Evolutionary conservation across 106 monocot genomes (phyloP).

Genomic region (Alisma plantagoaquatica): DNA sequence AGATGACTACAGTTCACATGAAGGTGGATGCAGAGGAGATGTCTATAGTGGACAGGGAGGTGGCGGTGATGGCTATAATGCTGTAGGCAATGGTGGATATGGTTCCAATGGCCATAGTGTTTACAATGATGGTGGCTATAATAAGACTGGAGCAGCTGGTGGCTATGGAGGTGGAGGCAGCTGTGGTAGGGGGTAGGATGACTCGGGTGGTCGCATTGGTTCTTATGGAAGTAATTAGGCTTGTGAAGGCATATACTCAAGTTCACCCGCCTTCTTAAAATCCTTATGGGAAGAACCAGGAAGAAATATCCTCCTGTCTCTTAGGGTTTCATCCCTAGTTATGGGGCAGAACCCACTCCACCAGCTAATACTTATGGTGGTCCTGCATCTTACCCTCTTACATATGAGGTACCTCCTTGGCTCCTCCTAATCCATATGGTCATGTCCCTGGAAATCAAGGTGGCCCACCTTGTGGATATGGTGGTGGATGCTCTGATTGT

Average conservation of each 20-base stretch:
- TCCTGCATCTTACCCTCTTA: slow-evolving; percentile 44
- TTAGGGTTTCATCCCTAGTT: slow-evolving; percentile 49
- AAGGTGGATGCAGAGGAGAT: slow-evolving; percentile 29
- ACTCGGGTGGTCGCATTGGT: slow-evolving; percentile 23
- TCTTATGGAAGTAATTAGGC: slow-evolving; percentile 14
- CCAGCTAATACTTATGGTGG: slow-evolving; percentile 47
- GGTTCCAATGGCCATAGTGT: slow-evolving; percentile 28
- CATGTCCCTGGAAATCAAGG: slow-evolving; percentile 25
- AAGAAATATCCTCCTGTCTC: slow-evolving; percentile 33
- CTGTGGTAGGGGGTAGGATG: slow-evolving; percentile 7
- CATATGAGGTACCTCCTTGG: slow-evolving; percentile 63
- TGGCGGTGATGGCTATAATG: slow-evolving; percentile 8
- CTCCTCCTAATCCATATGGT: slow-evolving; percentile 30
- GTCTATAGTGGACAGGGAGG: slow-evolving; percentile 14
- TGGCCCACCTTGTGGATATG: slow-evolving; percentile 30
- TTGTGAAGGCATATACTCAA: slow-evolving; percentile 52
- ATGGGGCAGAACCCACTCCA: slow-evolving; percentile 44
- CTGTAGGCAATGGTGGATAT: slow-evolving; percentile 13
- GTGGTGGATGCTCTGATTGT: slow-evolving; percentile 31
- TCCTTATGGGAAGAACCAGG: slow-evolving; percentile 45
- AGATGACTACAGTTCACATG: slow-evolving; percentile 16
- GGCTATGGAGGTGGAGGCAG: slow-evolving; percentile 27
- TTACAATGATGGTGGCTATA: slow-evolving; percentile 10
- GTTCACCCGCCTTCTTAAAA: slow-evolving; percentile 37
- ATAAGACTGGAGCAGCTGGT: slow-evolving; percentile 15